A percentile compares a stretch with the other conserved stretches of the same genome.
These are phyloP conservation scores for Trichomonascaceae sp. DNA, from an alignment of 1,139 yeast species.

Conservation along the genomic window DNA sequence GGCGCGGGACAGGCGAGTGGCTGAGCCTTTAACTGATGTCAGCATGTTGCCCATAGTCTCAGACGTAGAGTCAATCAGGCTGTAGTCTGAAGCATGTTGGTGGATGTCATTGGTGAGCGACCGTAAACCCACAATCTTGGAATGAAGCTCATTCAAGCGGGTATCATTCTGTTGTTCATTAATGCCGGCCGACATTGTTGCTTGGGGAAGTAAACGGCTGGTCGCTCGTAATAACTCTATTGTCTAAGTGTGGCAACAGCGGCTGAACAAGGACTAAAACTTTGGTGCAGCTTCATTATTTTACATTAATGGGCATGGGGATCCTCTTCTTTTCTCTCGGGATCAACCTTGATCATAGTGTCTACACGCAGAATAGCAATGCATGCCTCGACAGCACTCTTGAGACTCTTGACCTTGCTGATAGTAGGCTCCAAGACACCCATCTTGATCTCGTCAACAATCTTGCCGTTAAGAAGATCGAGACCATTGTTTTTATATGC, in stretches of 20 bases:
- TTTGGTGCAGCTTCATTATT: too few species aligned
- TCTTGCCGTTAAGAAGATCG: constrained; percentile 81
- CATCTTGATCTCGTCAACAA: constrained; percentile 67
- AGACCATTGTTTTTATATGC: constrained; percentile 84
- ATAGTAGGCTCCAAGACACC: constrained; percentile 96
- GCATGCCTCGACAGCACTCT: constrained; percentile 96
- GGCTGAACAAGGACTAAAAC: too few species aligned
- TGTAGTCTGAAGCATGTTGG: constrained; percentile 44
- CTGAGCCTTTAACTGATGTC: constrained; percentile 50
- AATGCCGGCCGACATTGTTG: background rate
- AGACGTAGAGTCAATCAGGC: constrained; percentile 37
- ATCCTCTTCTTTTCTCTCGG: constrained; percentile 88
- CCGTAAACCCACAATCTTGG: constrained; percentile 47
- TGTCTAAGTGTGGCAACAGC: too few species aligned
- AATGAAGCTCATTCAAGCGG: constrained; percentile 45
- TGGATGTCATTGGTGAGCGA: constrained; percentile 53
- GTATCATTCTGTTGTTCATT: constrained; percentile 35
- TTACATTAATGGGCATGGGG: constrained; percentile 23
- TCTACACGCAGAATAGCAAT: constrained; percentile 95
- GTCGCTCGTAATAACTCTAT: too few species aligned
- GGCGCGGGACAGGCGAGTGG: constrained; percentile 51
- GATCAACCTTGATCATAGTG: constrained; percentile 95
- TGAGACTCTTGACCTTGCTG: constrained; percentile 82
- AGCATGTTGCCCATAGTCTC: constrained; percentile 45
- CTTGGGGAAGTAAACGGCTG: too few species aligned